Conservation (phyloP, 2,329 filamentous ascomycete species). For the Massarina eburnea region DNA sequence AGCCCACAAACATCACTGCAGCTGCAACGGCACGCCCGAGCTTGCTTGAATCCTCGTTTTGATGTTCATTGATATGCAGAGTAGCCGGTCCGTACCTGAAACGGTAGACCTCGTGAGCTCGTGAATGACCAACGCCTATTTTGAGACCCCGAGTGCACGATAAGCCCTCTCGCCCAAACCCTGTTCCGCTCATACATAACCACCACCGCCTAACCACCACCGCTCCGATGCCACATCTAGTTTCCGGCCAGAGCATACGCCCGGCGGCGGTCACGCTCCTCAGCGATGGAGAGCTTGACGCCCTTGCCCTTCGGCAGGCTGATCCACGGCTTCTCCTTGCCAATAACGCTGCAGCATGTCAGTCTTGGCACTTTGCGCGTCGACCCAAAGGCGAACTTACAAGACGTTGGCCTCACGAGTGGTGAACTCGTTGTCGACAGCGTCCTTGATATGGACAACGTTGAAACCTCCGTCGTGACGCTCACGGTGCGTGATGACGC, state of each 20-base stretch:
- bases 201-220: no score
- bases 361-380: conserved; percentile 3
- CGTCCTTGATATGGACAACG: conserved; percentile 99
- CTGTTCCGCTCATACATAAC: conserved; percentile 31
- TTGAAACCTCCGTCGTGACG: conserved; percentile 99
- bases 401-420: conserved; percentile 99
- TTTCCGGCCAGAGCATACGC: conserved; percentile 62
- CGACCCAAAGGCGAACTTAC: conserved; percentile 19
- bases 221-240: conserved; percentile 37
- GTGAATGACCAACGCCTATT: conserved; percentile 41
- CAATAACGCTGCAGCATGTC: conserved; percentile 67
- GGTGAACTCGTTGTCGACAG: conserved; percentile 99
- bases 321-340: conserved; percentile 98
- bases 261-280: conserved; percentile 97
- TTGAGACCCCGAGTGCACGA: conserved; percentile 30
- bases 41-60: conserved; percentile 28
- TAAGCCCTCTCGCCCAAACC: conserved; percentile 28
- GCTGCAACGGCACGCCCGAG: conserved; percentile 3
- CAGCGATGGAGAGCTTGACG: conserved; percentile 95
- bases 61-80: conserved; percentile 38
- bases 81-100: conserved; percentile 28
- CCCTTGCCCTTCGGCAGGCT: conserved; percentile 99
- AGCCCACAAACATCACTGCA: conserved; percentile 4
- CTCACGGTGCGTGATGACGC: conserved; percentile 99
- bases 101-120: conserved; percentile 34